Conservation (phyloP, 2,329 filamentous ascomycete species). For the Nectriaceae sp. region DNA sequence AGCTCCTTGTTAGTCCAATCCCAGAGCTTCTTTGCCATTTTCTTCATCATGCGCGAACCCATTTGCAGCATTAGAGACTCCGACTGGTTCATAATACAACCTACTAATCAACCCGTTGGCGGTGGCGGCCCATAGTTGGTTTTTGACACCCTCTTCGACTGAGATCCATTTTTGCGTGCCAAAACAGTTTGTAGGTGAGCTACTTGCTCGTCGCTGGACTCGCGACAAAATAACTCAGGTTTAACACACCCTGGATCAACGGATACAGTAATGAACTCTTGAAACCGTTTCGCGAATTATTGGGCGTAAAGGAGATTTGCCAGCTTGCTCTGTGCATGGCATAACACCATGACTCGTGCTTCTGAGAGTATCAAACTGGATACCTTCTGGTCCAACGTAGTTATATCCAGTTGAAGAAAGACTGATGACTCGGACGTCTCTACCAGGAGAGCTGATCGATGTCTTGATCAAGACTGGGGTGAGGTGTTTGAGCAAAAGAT, state of each 20-base stretch:
- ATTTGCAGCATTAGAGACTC: background rate
- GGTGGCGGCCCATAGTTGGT: slow-evolving; percentile 7
- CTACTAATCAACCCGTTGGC: background rate
- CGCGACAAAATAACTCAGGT: slow-evolving; percentile 24
- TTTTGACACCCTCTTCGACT: slow-evolving; percentile 3
- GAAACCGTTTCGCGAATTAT: slow-evolving; percentile 27
- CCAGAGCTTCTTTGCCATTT: slow-evolving; percentile 4
- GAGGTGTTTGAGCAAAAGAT: slow-evolving; percentile 44
- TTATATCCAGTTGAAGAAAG: slow-evolving; percentile 29
- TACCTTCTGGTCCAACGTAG: slow-evolving; percentile 22
- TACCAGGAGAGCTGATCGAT: slow-evolving; percentile 10
- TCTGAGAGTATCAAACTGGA: slow-evolving; percentile 33
- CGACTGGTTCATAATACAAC: slow-evolving; percentile 6
- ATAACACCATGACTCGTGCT: background rate
- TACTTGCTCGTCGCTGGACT: background rate
- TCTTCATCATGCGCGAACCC: background rate
- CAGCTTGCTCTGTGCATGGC: slow-evolving; percentile 32
- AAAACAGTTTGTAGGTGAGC: background rate
- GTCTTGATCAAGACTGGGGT: slow-evolving; percentile 32
- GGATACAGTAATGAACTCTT: slow-evolving; percentile 24
- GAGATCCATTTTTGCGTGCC: background rate
- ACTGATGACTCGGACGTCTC: slow-evolving; percentile 33
- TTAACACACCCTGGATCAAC: slow-evolving; percentile 31
- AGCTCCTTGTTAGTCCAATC: slow-evolving; percentile 9
- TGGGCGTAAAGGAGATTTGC: slow-evolving; percentile 32